Evolutionary conservation across 768 basidiomycete species (phyloP), one percentile per base, ranked within the genome.

Genomic region (Asterophora lycoperdoides): DNA sequence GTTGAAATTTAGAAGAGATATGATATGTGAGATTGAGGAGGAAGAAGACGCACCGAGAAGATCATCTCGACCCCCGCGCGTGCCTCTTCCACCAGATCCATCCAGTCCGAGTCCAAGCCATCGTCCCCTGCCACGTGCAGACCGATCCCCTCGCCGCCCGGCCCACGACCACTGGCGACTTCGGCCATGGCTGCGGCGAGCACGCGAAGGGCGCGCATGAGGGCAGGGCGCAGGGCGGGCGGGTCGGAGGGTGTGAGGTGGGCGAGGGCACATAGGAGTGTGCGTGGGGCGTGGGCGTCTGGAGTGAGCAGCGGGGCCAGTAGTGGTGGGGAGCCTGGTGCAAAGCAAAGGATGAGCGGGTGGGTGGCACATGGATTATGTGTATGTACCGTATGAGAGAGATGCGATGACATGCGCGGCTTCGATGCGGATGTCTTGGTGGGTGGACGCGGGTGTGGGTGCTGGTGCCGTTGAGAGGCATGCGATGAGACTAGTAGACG

Each of bases 341-440:
- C n/a, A n/a, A 9, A 36, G 8, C 0, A 18, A 41, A 26, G 29
- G 32, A 33, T 13, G 18, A 15, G 17, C 30, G 41, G 13, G 26
- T 41, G n/a, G n/a, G n/a, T n/a, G n/a, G n/a, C n/a, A n/a, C 42
- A 34, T 38, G 42, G 10, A 4, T 20, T 39, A 1, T 32, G 8
- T 1, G 26, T 3, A 28, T 18, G 41, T 17, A 81, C 86, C 86
- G 53, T 86, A 84, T 0, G 86, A 77, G 10, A 91, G 70, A 0
- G 89, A 90, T 0, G 86, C 77, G 13, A 90, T 70, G 32, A 90
- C 75, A 55, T 89, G 84, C 0, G 87, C 84, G 0, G 89, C 84
- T 59, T 90, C 87, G 41, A 81, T 74, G 8, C 84, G 76, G 29
- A 86, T 65, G 7, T 80, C 78, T 10, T 78, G 76, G 32, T 5